Base-by-base conservation (phyloP, 2,329 filamentous ascomycete genomes). In the Lachnellula subtilissima region DNA sequence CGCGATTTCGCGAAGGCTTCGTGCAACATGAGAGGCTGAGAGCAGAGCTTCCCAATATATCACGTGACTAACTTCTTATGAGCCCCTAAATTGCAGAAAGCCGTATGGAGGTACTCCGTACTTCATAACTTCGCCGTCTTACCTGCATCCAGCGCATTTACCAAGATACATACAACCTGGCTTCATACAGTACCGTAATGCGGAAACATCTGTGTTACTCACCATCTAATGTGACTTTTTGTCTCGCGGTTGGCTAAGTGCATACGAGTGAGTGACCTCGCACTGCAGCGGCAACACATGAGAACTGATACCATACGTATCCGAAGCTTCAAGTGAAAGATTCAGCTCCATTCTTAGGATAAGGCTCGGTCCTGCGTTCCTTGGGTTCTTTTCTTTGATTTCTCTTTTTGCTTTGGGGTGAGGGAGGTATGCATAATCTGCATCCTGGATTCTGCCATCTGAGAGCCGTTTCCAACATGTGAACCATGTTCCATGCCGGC, bases 341-440 rank as follows among this genome's bases (percentile, higher is more conserved):
- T 45, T 22, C 15, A 9, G 11, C 11, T 45, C 17, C 42, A 23
- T 5, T 17, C 42, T 14, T 17, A 11, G 11, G 42, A 45, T 17
- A n/a, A 39, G 37, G 5, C 42, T 23, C 5, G 11, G 9, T 17
- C 17, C 9, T 19, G 14, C 2, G 37, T 5, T 15, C 28, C 28
- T 9, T 7, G n/a, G 14, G 6, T 39, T 15, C 14, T 39, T 8
- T 17, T n/a, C 9, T 39, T 39, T 39, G n/a, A 2, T 39, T n/a
- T 15, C 12, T 39, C 5, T 39, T 39, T 39, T 15, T 17, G 12
- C 25, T 25, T 25, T 1, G 6, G 23, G 25, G 25, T 25, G 25
- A 25, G 25, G 17, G 25, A 25, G 25, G 17, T 25, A 56, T 56
- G 40, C 54, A 52, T 52, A 50, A 42, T 25, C 36, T 35, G n/a